These are phyloP conservation scores for Penicillium dipodomyicola DNA, from an alignment of 495 filamentous ascomycete species.

Conservation along the genomic window DNA sequence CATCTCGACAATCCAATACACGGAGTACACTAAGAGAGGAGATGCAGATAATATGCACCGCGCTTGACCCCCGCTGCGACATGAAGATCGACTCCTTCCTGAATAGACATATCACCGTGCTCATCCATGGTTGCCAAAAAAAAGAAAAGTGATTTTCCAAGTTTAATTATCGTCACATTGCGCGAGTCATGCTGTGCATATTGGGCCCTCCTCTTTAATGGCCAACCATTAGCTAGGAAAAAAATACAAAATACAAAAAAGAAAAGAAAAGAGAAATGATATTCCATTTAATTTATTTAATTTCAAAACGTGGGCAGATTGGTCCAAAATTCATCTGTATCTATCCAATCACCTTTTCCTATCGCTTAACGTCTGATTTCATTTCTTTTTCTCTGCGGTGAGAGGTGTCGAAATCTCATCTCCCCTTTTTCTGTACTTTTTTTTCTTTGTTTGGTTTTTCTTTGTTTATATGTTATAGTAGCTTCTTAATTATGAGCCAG, in stretches of 20 bases:
- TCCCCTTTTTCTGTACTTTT: not conserved
- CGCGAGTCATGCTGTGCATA: constrained; percentile 33
- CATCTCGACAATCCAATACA: not conserved
- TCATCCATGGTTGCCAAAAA: not conserved
- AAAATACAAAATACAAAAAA: not conserved
- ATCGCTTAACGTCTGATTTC: constrained; percentile 6
- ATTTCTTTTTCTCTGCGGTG: not conserved
- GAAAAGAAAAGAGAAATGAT: not conserved
- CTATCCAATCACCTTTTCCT: not conserved
- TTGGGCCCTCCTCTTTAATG: constrained; percentile 17
- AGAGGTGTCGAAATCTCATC: constrained; percentile 5
- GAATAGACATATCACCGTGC: not conserved
- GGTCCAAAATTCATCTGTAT: constrained; percentile 5
- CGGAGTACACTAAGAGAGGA: not conserved
- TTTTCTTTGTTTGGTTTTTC: not conserved
- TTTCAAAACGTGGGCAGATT: constrained; percentile 5
- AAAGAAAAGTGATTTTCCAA: not conserved
- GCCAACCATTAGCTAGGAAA: constrained; percentile 12
- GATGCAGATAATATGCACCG: not conserved
- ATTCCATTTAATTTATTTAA: not conserved
- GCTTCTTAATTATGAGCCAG: not conserved
- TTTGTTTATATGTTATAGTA: constrained; percentile 5
- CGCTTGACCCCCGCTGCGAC: constrained; percentile 3
- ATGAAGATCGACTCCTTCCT: constrained; percentile 6
- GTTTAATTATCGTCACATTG: constrained; percentile 17